Evolutionary conservation across 176 grass and related monocot genomes (phyloP), one percentile per base, ranked within the genome.

Genomic region (Paspalum notatum): DNA sequence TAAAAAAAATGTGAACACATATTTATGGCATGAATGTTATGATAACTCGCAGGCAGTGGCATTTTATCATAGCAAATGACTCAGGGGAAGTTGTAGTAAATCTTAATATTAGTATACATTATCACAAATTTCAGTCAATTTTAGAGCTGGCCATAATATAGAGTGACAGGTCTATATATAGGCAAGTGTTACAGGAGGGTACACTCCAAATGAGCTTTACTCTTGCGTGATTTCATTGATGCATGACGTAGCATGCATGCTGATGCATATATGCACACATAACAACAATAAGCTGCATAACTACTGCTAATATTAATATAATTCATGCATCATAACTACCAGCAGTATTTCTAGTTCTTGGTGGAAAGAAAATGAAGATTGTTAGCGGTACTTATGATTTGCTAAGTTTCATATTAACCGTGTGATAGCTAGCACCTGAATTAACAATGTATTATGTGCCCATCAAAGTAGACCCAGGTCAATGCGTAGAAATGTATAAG

Each of bases 381-480:
- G 25, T 14, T 64, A 69, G 43, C 39, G 3, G 3, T 40, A 42
- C 47, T 52, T 54, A 24, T 26, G 13, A 69, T 69, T 80, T 22
- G 20, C 15, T 45, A 12, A 5, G 20, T 20, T 57, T 45, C 27
- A 3, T 7, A 39, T 79, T 16, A 48, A 65, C 38, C 14, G 9
- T n/a, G 40, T 56, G 76, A 44, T 32, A 26, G 43, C 0, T 54
- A 12, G 32, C 66, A 15, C 9, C 45, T 65, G 8, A 18, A 17
- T 50, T 66, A 40, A 39, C 20, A 71, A 70, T 9, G 14, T 62
- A 8, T 37, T 47, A 9, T 38, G 57, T 72, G 60, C 7, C 85
- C 43, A 81, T 75, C 62, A 67, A 46, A 40, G 20, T 44, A 62
- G 68, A 86, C 77, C 43, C 52, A 48, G 11, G 70, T 81, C 77